phyloP scores from a whole-genome alignment of 2,329 filamentous ascomycete species.

The Catunica adiposa region DNA sequence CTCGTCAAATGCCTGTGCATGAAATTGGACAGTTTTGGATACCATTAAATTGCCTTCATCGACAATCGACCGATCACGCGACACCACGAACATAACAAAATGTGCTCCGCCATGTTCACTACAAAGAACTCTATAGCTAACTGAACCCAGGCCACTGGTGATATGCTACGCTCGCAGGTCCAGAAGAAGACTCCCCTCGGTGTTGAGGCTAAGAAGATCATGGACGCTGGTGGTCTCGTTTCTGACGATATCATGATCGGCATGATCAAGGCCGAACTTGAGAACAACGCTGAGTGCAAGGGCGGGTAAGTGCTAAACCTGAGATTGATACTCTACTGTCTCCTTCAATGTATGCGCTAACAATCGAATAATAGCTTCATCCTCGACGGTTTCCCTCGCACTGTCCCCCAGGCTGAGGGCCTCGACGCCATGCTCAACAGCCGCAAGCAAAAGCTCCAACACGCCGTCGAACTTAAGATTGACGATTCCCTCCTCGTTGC shows the following conservation, averaged over 20 bases:
- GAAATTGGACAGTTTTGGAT: too few species aligned
- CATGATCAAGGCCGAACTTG: slow-evolving; percentile 97
- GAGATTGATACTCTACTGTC: too few species aligned
- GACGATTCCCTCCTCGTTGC: slow-evolving; percentile 86
- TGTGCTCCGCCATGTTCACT: neutral
- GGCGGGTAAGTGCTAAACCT: slow-evolving; percentile 85
- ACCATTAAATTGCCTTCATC: too few species aligned
- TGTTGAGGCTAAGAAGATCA: slow-evolving; percentile 98
- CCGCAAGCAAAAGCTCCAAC: slow-evolving; percentile 72
- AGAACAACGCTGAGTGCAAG: slow-evolving; percentile 87
- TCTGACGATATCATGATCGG: slow-evolving; percentile 98
- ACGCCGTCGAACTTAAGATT: slow-evolving; percentile 92
- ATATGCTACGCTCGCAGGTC: slow-evolving; percentile 97
- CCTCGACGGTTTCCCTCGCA: slow-evolving; percentile 94
- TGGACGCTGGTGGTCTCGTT: slow-evolving; percentile 94
- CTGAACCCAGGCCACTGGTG: slow-evolving; percentile 64
- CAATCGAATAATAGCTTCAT: too few species aligned
- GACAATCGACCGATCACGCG: too few species aligned
- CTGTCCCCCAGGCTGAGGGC: slow-evolving; percentile 84
- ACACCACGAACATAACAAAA: too few species aligned
- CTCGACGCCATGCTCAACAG: slow-evolving; percentile 78
- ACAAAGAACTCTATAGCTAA: neutral
- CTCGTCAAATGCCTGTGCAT: neutral
- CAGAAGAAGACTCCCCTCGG: slow-evolving; percentile 92
- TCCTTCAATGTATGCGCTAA: too few species aligned